A percentile compares a stretch with the other conserved stretches of the same genome.
Conservation (phyloP, 2,329 filamentous ascomycete species). For the Colletotrichum scovillei region DNA sequence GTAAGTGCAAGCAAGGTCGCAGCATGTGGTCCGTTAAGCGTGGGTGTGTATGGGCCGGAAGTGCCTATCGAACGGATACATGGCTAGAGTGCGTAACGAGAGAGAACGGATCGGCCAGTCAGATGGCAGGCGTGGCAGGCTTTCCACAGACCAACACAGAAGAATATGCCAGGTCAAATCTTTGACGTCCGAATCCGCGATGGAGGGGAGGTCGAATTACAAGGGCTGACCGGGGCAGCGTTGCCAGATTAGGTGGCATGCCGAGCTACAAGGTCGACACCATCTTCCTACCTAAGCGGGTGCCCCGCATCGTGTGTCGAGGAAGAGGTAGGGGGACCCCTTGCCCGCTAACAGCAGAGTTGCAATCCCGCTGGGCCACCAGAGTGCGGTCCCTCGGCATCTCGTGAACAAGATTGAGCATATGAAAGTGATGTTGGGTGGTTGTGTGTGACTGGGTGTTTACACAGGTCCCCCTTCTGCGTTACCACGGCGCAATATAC, state of each 20-base stretch:
- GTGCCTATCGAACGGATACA: constrained; percentile 14
- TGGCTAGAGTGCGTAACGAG: constrained; percentile 4
- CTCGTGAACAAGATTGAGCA: constrained; percentile 31
- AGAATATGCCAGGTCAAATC: constrained; percentile 20
- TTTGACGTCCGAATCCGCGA: constrained; percentile 15
- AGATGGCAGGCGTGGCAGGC: constrained; percentile 20
- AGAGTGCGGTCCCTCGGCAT: constrained; percentile 34
- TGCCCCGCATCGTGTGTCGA: constrained; percentile 35
- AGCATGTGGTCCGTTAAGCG: neutral
- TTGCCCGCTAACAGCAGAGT: constrained; percentile 28
- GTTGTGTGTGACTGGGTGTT: neutral
- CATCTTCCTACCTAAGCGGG: constrained; percentile 31
- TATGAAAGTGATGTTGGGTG: constrained; percentile 32
- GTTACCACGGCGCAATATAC: constrained; percentile 5
- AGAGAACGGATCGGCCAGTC: constrained; percentile 26
- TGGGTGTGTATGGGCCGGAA: neutral
- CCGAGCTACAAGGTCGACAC: constrained; percentile 36
- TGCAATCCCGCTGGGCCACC: constrained; percentile 24
- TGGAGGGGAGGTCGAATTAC: constrained; percentile 16
- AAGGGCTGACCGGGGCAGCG: constrained; percentile 31
- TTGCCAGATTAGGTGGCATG: constrained; percentile 34
- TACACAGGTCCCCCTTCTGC: neutral
- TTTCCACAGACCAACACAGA: constrained; percentile 14
- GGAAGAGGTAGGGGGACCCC: constrained; percentile 21
- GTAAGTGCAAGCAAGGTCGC: constrained; percentile 5